Evolutionary conservation across 1,139 yeast species (phyloP).

Genomic region (Candida freyschussii): DNA sequence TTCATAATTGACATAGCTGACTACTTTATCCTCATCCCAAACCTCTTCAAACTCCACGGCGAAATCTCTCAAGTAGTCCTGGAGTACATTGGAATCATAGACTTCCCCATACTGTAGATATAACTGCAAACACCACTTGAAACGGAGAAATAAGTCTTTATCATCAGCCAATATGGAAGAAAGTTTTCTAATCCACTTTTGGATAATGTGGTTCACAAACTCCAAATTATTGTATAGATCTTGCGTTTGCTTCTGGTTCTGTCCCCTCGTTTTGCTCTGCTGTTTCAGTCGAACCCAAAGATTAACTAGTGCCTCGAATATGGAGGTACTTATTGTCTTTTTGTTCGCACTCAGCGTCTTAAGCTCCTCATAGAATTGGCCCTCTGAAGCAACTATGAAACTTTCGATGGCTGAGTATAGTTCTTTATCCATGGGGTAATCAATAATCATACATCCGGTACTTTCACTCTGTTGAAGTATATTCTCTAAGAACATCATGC

Average conservation of each 20-base stretch:
- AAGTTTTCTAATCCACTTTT: constrained; percentile 29
- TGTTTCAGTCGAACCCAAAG: constrained; percentile 21
- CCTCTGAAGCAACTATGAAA: constrained; percentile 15
- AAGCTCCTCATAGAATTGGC: constrained; percentile 2
- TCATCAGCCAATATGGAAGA: not conserved
- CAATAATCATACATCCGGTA: constrained; percentile 28
- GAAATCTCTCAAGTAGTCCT: constrained; percentile 3
- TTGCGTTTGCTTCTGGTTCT: not conserved
- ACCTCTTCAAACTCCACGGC: not conserved
- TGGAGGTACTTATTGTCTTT: constrained; percentile 26
- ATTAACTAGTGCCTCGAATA: constrained; percentile 59
- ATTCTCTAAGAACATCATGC: constrained; percentile 39
- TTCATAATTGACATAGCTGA: constrained; percentile 42
- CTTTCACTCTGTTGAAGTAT: constrained; percentile 29
- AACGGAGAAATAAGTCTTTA: constrained; percentile 20
- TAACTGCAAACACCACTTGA: constrained; percentile 37
- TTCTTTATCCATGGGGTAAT: constrained; percentile 16
- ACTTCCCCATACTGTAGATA: constrained; percentile 5
- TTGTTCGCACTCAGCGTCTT: not conserved
- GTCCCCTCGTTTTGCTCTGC: constrained; percentile 4
- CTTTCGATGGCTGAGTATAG: constrained; percentile 12
- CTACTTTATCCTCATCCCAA: constrained; percentile 1
- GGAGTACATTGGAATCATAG: not conserved
- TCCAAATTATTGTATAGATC: constrained; percentile 1
- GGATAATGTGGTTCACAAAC: constrained; percentile 2